These are phyloP conservation scores for Populus trichocarpa DNA, from an alignment of 441 rosid species.

Conservation along the genomic window DNA sequence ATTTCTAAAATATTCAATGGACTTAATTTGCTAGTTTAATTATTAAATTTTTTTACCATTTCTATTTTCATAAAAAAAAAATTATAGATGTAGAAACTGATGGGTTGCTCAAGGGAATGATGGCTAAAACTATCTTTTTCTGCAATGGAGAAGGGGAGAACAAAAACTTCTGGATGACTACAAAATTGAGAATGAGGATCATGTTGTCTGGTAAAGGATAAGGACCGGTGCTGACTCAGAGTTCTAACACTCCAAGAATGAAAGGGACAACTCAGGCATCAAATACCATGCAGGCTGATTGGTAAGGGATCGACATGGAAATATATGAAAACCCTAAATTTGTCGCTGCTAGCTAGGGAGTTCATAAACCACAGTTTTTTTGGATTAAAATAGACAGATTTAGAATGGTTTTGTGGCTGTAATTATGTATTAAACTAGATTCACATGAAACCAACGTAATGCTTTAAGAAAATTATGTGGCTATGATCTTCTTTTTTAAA, in stretches of 20 bases:
- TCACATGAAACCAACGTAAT: background rate
- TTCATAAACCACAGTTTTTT: background rate
- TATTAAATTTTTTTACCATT: too few species aligned
- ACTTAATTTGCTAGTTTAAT: too few species aligned
- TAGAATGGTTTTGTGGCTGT: background rate
- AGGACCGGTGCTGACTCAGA: background rate
- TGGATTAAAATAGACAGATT: background rate
- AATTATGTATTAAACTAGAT: background rate
- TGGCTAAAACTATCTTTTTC: too few species aligned
- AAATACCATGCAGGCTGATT: background rate
- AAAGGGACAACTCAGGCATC: background rate
- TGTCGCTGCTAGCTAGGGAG: background rate
- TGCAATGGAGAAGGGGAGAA: background rate
- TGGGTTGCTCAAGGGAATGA: background rate
- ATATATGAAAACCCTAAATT: background rate
- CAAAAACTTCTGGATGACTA: background rate
- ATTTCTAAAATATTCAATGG: too few species aligned
- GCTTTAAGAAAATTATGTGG: background rate
- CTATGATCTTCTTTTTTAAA: too few species aligned
- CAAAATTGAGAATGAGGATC: background rate
- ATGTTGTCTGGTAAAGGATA: background rate
- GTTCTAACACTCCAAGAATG: background rate
- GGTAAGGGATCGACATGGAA: background rate
- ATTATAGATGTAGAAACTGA: too few species aligned
- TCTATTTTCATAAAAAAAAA: too few species aligned